phyloP scores from a whole-genome alignment of 768 basidiomycete genomes.

The Termitomyces sp. region DNA sequence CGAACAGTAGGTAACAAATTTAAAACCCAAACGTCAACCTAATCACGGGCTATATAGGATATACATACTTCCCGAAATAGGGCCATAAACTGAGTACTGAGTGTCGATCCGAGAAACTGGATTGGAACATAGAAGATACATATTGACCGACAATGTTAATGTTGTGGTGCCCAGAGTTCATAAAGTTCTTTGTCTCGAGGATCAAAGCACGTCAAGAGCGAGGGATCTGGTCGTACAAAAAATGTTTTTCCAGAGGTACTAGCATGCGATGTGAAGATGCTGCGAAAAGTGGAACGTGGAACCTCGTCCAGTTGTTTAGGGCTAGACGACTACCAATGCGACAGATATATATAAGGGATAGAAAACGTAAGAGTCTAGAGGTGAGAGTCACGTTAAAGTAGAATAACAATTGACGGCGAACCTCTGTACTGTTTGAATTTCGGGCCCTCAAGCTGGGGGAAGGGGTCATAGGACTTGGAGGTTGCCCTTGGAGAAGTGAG shows the following conservation, averaged over 20 bases:
- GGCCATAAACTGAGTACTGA: not conserved
- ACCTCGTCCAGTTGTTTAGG: slow-evolving; percentile 18
- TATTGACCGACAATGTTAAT: slow-evolving; percentile 13
- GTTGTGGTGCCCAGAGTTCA: slow-evolving; percentile 65
- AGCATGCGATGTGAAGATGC: slow-evolving; percentile 22
- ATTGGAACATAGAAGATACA: not conserved
- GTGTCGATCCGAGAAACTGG: not conserved
- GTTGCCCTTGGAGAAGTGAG: slow-evolving; percentile 7
- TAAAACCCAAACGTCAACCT: not conserved
- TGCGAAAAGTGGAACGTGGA: slow-evolving; percentile 27
- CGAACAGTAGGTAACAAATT: no score
- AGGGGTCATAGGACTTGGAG: slow-evolving; percentile 14
- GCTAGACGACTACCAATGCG: slow-evolving; percentile 1
- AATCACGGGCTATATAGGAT: not conserved
- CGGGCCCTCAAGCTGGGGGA: slow-evolving; percentile 12
- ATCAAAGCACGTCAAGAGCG: slow-evolving; percentile 71
- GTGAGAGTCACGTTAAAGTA: not conserved
- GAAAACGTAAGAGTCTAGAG: slow-evolving; percentile 5
- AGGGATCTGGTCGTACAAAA: slow-evolving; percentile 57
- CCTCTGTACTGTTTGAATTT: slow-evolving; percentile 6
- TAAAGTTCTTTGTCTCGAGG: slow-evolving; percentile 72
- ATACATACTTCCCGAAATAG: not conserved
- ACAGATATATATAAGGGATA: not conserved
- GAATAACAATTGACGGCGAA: not conserved
- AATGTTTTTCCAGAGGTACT: slow-evolving; percentile 28